These are phyloP conservation scores for Salix suchowensis DNA, from an alignment of 345 rosid genomes.

Conservation along the genomic window DNA sequence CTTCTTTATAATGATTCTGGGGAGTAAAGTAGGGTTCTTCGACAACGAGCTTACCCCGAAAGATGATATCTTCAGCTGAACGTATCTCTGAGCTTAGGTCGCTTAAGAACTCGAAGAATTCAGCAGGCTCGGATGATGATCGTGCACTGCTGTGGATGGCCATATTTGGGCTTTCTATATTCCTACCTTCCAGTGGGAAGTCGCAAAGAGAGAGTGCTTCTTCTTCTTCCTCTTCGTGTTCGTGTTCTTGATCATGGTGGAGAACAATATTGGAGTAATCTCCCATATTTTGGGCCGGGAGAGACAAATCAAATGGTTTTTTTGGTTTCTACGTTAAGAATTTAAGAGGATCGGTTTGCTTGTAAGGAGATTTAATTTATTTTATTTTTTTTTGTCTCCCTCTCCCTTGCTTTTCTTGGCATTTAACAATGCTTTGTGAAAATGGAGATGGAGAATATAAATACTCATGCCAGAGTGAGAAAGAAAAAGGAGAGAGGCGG, in stretches of 20 bases:
- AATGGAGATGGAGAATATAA: background rate
- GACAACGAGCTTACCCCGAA: conserved; percentile 59
- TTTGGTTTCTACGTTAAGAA: background rate
- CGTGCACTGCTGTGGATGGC: conserved; percentile 3
- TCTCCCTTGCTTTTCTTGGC: background rate
- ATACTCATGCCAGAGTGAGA: background rate
- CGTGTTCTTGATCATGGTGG: background rate
- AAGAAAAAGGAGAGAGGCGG: background rate
- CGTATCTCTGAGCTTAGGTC: conserved; percentile 43
- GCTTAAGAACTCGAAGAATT: conserved; percentile 53
- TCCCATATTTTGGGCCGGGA: background rate
- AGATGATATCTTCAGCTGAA: conserved; percentile 71
- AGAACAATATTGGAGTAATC: background rate
- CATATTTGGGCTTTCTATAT: background rate
- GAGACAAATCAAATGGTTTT: background rate
- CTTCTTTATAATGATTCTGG: conserved; percentile 4
- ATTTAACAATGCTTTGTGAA: background rate
- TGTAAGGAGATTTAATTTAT: background rate
- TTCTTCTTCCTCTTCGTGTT: conserved; percentile 6
- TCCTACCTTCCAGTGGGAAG: conserved; percentile 26
- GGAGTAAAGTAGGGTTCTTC: conserved; percentile 19
- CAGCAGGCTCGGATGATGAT: conserved; percentile 29
- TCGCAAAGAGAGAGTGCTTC: conserved; percentile 55
- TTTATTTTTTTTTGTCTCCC: background rate
- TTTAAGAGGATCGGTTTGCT: no score